phyloP scores from a whole-genome alignment of 2,329 filamentous ascomycete species.

The Thielaviopsis punctulata region DNA sequence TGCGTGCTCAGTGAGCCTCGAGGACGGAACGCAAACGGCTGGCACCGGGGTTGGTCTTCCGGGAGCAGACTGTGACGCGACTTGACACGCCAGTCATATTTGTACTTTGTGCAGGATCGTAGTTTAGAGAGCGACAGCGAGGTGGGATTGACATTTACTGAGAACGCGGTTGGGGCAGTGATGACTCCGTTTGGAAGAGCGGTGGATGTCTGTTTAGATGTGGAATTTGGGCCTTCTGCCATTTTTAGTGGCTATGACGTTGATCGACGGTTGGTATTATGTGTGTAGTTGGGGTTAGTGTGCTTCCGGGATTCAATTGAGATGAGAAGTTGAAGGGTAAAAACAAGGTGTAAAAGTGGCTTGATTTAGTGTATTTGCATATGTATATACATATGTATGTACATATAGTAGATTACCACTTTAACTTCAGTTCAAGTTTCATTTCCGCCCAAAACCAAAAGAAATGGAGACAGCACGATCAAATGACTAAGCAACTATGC shows the following conservation, averaged over 20 bases:
- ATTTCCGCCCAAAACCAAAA: background rate
- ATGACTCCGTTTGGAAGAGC: too few relatives aligned
- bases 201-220: too few relatives aligned
- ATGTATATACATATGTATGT: too few relatives aligned
- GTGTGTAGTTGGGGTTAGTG: too few relatives aligned
- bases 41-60: background rate
- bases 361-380: too few relatives aligned
- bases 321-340: too few relatives aligned
- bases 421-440: background rate
- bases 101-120: background rate
- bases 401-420: background rate
- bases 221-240: too few relatives aligned
- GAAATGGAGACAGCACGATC: background rate
- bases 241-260: too few relatives aligned
- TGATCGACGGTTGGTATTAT: too few relatives aligned
- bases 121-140: background rate
- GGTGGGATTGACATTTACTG: background rate
- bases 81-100: conserved; percentile 1
- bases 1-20: background rate
- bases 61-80: background rate
- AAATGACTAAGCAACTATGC: background rate
- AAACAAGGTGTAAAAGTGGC: too few relatives aligned
- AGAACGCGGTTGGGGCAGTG: background rate
- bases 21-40: conserved; percentile 1
- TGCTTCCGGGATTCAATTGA: too few relatives aligned